Conservation (phyloP, 305 asterid genomes). For the Fraxinus xanthoxyloides region DNA sequence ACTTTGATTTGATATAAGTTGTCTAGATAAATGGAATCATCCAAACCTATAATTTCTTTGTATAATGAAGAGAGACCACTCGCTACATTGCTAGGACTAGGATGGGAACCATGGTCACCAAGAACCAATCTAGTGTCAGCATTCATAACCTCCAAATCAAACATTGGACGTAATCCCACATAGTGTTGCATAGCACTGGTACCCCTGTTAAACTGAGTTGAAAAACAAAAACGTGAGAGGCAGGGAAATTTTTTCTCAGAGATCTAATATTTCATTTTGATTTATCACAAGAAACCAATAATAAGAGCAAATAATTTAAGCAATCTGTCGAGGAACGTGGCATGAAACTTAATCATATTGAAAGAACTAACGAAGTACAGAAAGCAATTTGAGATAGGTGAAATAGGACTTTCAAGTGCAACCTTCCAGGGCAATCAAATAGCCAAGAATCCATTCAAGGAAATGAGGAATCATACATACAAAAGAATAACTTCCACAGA, state of each 20-base stretch:
- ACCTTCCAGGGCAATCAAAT: not conserved
- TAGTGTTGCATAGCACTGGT: constrained; percentile 99
- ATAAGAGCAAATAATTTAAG: not conserved
- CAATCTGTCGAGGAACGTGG: not conserved
- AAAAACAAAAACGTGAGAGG: constrained; percentile 27
- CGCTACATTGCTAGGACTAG: constrained; percentile 90
- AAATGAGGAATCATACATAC: not conserved
- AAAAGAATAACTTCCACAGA: not conserved
- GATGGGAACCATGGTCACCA: constrained; percentile 80
- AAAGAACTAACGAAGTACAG: not conserved
- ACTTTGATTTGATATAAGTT: constrained; percentile 2
- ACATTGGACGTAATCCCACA: constrained; percentile 99
- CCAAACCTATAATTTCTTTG: constrained; percentile 89
- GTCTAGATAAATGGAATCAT: constrained; percentile 16
- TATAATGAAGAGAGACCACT: constrained; percentile 86
- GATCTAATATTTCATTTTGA: not conserved
- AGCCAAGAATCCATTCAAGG: not conserved
- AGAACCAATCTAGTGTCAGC: constrained; percentile 83
- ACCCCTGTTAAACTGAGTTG: constrained; percentile 93
- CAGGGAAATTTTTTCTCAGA: not conserved
- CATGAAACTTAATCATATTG: not conserved
- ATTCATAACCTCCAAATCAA: constrained; percentile 93
- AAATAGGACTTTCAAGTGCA: not conserved
- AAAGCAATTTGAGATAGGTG: not conserved
- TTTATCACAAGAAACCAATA: not conserved